Evolutionary conservation across 225 moss, liverwort and hornwort species (phyloP).

Genomic region (Rhytidiadelphus loreus): DNA sequence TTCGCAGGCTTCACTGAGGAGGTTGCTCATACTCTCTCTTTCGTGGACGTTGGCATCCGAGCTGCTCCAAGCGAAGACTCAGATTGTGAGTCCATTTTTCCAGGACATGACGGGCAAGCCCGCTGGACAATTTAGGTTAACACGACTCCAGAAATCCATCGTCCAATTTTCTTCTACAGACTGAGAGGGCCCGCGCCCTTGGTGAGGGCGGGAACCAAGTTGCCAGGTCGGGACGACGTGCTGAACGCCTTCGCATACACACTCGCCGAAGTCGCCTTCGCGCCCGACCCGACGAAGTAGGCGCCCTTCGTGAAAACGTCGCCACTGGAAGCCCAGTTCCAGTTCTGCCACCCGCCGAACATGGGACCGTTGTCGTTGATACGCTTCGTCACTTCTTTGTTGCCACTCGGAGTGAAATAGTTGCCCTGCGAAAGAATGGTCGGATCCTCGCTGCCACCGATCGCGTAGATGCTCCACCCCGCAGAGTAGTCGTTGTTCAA

Average conservation of each 20-base stretch:
- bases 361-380: conserved; percentile 22
- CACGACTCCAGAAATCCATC: too few species aligned
- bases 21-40: neutral
- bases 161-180: neutral
- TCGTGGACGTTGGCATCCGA: neutral
- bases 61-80: neutral
- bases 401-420: conserved; percentile 9
- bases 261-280: neutral
- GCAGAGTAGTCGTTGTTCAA: conserved; percentile 40
- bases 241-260: conserved; percentile 22
- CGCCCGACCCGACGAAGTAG: conserved; percentile 16
- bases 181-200: conserved; percentile 10
- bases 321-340: conserved; percentile 39
- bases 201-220: conserved; percentile 18
- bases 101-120: too few species aligned
- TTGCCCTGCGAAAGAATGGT: conserved; percentile 38
- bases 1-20: neutral
- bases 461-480: conserved; percentile 26
- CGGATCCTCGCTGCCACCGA: conserved; percentile 40
- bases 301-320: conserved; percentile 12
- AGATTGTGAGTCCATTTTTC: neutral
- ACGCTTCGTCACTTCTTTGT: conserved; percentile 31
- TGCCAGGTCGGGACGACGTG: neutral
- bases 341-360: conserved; percentile 25
- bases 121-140: neutral